Evolutionary conservation across 2,329 filamentous ascomycete species (phyloP), one percentile per base, ranked within the genome.

Genomic region (Epichloe uncinata): DNA sequence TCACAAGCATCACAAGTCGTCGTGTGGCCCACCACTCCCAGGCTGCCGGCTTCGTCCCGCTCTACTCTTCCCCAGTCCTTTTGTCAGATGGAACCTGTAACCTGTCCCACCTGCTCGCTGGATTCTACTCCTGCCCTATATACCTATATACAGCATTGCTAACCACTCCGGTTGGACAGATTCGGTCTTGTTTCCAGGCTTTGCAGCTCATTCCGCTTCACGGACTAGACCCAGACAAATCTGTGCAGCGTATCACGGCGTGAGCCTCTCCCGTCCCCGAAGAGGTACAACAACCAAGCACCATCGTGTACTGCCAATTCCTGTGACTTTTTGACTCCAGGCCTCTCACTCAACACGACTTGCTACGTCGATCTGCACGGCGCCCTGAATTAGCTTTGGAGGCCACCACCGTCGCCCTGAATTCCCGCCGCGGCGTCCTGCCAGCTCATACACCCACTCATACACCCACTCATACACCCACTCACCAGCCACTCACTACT

Each of bases 311-410:
- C 38, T 40, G 33, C 37, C 46, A 36, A 35, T 18, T 18, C 13
- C 9, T 35, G 46, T 35, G 22, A 8, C 6, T 16, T 30, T 9
- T 20, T 26, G 38, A 38, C 16, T 15, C 16, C 26, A 20, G 30
- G 30, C 26, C 22, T 41, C 26, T 18, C n/a, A 18, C 26, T 30
- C 8, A 12, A 18, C n/a, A 42, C 45, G 37, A 20, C 41, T 38
- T 38, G 43, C 68, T 60, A 71, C 71, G 73, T 73, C 73, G 71
- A 71, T 73, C 69, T 75, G 76, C 77, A 79, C 45, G 77, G 74
- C 76, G 73, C 72, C 69, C 72, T 72, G 69, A 70, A 70, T 70
- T 66, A 69, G 70, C 69, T 69, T 71, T 70, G 71, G 69, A 72
- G 68, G 69, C 53, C 51, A 69, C 67, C 22, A 26, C 22, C 22